phyloP scores from a whole-genome alignment of 305 asterid genomes.

The Stenogyne calaminthoides region DNA sequence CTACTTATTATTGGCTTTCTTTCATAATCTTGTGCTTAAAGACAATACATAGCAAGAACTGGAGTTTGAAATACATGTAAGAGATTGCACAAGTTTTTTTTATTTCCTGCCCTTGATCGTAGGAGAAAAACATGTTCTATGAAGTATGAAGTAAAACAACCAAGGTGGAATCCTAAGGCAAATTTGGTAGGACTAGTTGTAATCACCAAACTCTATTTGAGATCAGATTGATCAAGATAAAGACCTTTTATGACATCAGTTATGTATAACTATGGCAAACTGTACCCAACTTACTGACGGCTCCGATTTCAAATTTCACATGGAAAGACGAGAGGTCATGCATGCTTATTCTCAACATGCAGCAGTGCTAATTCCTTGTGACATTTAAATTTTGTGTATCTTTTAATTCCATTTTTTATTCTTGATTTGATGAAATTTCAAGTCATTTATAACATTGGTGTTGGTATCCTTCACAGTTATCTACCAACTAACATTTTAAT shows the following conservation, averaged over 20 bases:
- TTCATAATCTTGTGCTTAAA: slow-evolving; percentile 6
- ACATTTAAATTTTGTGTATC: not conserved
- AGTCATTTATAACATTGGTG: not conserved
- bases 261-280: not conserved
- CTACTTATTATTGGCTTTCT: not conserved
- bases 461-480: not conserved
- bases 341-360: not conserved
- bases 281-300: not conserved
- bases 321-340: not conserved
- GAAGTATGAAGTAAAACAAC: slow-evolving; percentile 1
- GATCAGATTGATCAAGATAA: not conserved
- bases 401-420: not conserved
- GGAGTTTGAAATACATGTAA: slow-evolving; percentile 12
- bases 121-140: slow-evolving; percentile 11
- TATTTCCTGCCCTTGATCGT: not conserved
- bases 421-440: slow-evolving; percentile 21
- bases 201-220: not conserved
- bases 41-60: not conserved
- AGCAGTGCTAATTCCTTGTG: slow-evolving; percentile 13
- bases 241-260: not conserved
- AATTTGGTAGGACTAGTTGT: not conserved
- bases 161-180: slow-evolving; percentile 1
- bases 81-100: slow-evolving; percentile 1
- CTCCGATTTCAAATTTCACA: not conserved
- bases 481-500: not conserved